Base-by-base conservation (phyloP, 306 rosid genomes). In the Quercus alba region DNA sequence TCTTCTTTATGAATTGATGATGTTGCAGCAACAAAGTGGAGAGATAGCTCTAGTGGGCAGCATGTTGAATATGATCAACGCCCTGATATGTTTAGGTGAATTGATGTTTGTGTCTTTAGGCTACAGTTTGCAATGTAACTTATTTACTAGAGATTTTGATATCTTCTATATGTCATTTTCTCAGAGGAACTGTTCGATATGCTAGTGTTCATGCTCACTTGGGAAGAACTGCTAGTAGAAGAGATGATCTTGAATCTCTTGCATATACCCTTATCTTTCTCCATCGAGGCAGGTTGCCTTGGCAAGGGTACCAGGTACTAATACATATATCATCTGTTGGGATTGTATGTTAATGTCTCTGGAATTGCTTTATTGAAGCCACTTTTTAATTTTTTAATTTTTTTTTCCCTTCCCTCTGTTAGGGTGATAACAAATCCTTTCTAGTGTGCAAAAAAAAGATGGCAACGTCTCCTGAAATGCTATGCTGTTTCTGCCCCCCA, bases 201-300 rank as follows among this genome's bases (percentile, higher is more conserved):
- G 99, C 97, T 31, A 91, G 99, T 81, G 99, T 94, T 74, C 99
- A 94, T 83, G 99, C 97, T 69, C 99, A 94, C 78, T 79, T 93
- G 82, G 97, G 97, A 82, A 91, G 99, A 92, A 91, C 99, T 78
- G 95, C 99, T 54, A 93, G 97, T 74, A 90, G 97, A 91, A 89
- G 97, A 83, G 99, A 94, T 64, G 97, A 93, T 86, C 97, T 94
- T 64, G 97, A 94, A 83, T 94, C 99, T 68, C 97, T 94, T 81
- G 97, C 99, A 21, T 94, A 92, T 81, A 91, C 99, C 52, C 95
- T 94, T 46, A 89, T 93, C 72, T 94, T 94, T 77, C 99, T 94
- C 71, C 94, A 91, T 61, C 89, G 89, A 57, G 99, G 97, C 74
- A 87, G 94, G 86, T 86, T 94, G 85, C 97, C 97, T 10, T 94